A percentile compares a stretch with the other conserved stretches of the same genome.
phyloP scores from a whole-genome alignment of 306 rosid genomes.

The Corylus americana region DNA sequence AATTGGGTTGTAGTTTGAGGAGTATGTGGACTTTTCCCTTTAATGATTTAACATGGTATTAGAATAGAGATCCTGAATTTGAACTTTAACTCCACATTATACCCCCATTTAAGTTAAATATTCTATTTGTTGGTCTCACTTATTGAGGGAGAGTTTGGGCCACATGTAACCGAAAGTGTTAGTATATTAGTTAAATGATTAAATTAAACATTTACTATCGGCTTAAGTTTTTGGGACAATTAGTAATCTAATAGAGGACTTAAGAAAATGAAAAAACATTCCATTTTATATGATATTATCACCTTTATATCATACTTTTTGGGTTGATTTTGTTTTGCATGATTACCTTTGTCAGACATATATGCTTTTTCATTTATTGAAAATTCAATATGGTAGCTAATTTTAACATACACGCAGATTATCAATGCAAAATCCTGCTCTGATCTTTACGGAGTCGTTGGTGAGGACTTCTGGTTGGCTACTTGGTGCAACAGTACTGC shows the following conservation, averaged over 20 bases:
- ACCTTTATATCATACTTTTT: not conserved
- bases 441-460: slow-evolving; percentile 75
- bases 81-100: no score
- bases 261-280: no score
- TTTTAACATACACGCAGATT: slow-evolving; percentile 53
- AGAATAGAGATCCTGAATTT: not conserved
- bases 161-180: no score
- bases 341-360: not conserved
- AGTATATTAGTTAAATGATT: no score
- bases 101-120: no score
- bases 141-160: no score
- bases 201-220: no score
- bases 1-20: no score
- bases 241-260: no score
- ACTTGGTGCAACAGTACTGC: slow-evolving; percentile 95
- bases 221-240: no score
- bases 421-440: slow-evolving; percentile 78
- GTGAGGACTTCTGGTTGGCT: slow-evolving; percentile 94
- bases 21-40: no score
- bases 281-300: not conserved
- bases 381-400: not conserved
- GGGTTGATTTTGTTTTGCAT: not conserved
- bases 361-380: not conserved
- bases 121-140: no score
- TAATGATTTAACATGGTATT: slow-evolving; percentile 35